Conservation (phyloP, 371 early-diverging fungal genomes). For the Mucor plumbeus region DNA sequence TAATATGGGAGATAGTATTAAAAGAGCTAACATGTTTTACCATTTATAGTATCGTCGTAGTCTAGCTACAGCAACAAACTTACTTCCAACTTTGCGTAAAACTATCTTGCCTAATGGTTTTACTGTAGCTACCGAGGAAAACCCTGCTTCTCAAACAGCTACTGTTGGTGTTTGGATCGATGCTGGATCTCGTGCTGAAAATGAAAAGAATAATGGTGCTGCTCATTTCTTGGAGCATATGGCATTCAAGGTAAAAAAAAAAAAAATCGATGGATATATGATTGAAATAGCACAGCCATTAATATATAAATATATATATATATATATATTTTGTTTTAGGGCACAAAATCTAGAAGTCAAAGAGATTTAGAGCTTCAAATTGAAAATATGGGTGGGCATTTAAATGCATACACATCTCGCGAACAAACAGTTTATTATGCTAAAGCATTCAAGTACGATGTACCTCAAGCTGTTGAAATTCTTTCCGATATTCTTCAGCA, state of each 20-base stretch:
- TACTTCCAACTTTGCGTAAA: constrained; percentile 71
- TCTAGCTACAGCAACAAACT: constrained; percentile 57
- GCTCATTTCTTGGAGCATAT: constrained; percentile 99
- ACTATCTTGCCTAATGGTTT: constrained; percentile 92
- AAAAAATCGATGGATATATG: constrained; percentile 22
- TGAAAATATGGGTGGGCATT: constrained; percentile 97
- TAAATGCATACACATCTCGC: constrained; percentile 97
- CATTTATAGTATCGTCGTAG: constrained; percentile 54
- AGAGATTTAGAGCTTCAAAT: constrained; percentile 91
- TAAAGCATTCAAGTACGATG: constrained; percentile 88
- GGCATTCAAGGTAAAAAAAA: constrained; percentile 91
- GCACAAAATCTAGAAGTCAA: constrained; percentile 74
- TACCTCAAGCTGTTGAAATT: constrained; percentile 87
- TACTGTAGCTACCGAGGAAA: constrained; percentile 94
- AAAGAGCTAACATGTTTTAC: background rate
- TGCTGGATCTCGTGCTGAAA: constrained; percentile 95
- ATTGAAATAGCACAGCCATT: background rate
- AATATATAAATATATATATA: no score
- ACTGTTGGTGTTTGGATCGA: constrained; percentile 99
- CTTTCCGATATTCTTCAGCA: constrained; percentile 95
- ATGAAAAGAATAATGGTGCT: constrained; percentile 88
- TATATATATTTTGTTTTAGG: constrained; percentile 55
- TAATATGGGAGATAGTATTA: background rate
- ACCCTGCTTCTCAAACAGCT: constrained; percentile 91
- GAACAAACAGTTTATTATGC: constrained; percentile 99